Percentiles rank a stretch among this genome's conserved stretches.
Evolutionary conservation across 768 basidiomycete genomes (phyloP).

Genomic region (Suillus variegatus): DNA sequence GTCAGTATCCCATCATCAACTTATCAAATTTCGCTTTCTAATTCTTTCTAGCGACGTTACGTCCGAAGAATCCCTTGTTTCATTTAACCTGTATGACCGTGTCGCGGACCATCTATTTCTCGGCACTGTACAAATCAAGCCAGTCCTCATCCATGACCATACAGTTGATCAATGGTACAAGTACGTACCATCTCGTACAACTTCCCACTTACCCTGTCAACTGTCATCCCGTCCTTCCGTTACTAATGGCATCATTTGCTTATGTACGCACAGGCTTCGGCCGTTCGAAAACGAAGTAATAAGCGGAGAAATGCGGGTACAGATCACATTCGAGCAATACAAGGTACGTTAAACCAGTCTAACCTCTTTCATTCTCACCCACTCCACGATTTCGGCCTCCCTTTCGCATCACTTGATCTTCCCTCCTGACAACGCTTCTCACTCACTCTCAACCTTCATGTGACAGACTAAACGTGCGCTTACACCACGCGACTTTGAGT

Average conservation of each 20-base stretch:
- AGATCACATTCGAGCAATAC: constrained; percentile 90
- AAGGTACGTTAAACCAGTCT: constrained; percentile 58
- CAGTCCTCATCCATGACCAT: constrained; percentile 87
- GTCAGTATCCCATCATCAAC: constrained; percentile 51
- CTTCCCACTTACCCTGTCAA: constrained; percentile 15
- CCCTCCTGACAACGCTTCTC: constrained; percentile 21
- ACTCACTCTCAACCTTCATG: constrained; percentile 16
- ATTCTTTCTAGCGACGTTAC: constrained; percentile 80
- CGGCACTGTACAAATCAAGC: constrained; percentile 90
- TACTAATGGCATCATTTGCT: constrained; percentile 17
- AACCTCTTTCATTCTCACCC: constrained; percentile 25
- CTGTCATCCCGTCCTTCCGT: constrained; percentile 16
- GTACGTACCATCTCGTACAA: constrained; percentile 49
- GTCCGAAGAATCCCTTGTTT: constrained; percentile 78
- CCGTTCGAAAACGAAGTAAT: constrained; percentile 81
- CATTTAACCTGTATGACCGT: constrained; percentile 91
- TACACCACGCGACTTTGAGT: constrained; percentile 96
- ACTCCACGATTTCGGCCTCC: constrained; percentile 24
- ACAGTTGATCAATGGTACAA: constrained; percentile 98
- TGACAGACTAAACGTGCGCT: constrained; percentile 79
- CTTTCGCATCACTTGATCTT: constrained; percentile 23
- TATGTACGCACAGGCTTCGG: constrained; percentile 50
- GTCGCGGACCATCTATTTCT: constrained; percentile 84
- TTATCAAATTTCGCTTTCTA: constrained; percentile 19
- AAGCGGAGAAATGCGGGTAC: constrained; percentile 91